phyloP scores from a whole-genome alignment of 257 asterid species.

The Cordia subcordata region DNA sequence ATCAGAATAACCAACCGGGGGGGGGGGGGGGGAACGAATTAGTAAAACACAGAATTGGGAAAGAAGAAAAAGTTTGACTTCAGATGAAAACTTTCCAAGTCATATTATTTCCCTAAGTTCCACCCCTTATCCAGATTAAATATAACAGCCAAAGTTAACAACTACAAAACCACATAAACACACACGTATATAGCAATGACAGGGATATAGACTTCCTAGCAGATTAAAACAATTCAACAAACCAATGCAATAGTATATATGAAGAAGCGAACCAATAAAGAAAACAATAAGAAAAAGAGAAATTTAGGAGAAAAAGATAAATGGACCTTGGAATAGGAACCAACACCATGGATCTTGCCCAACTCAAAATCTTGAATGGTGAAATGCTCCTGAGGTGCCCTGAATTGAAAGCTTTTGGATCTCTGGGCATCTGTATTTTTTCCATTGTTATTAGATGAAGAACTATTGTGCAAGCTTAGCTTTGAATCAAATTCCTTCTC shows the following conservation, averaged over 20 bases:
- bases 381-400: conserved; percentile 94
- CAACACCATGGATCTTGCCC: conserved; percentile 98
- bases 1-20: too few relatives aligned
- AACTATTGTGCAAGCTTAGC: conserved; percentile 53
- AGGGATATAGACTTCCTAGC: too few relatives aligned
- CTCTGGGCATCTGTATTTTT: conserved; percentile 37
- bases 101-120: too few relatives aligned
- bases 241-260: background rate
- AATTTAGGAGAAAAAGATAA: background rate
- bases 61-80: too few relatives aligned
- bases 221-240: too few relatives aligned
- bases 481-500: conserved; percentile 86
- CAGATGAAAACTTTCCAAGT: too few relatives aligned
- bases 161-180: background rate
- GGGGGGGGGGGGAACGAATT: too few relatives aligned
- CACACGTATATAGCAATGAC: too few relatives aligned
- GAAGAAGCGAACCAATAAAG: background rate
- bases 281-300: background rate
- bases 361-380: conserved; percentile 87
- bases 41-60: too few relatives aligned
- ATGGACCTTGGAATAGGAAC: conserved; percentile 93
- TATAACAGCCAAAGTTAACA: too few relatives aligned
- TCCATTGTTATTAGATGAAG: conserved; percentile 18
- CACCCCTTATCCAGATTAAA: too few relatives aligned
- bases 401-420: conserved; percentile 86